A percentile compares a stretch with the other conserved stretches of the same genome.
Conservation (phyloP, 331 rosid species). For the Stylosanthes scabra region DNA sequence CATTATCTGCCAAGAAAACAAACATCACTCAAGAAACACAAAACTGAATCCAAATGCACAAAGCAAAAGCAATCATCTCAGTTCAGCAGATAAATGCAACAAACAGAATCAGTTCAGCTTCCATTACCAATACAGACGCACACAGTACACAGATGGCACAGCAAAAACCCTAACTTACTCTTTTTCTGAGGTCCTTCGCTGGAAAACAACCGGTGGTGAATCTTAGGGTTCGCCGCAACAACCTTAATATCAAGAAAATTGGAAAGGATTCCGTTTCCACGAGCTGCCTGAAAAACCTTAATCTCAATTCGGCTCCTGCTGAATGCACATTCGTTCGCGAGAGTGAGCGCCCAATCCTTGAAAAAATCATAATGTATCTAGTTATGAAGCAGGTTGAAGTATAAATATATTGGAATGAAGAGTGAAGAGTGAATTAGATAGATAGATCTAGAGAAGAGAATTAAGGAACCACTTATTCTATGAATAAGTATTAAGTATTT, state of each 20-base stretch:
- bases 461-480: too few species aligned
- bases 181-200: slow-evolving; percentile 83
- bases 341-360: slow-evolving; percentile 70
- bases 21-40: too few species aligned
- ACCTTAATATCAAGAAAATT: slow-evolving; percentile 55
- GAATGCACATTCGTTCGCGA: slow-evolving; percentile 49
- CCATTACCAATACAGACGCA: neutral
- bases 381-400: neutral
- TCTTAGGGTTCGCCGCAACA: slow-evolving; percentile 63
- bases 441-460: too few species aligned
- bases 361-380: slow-evolving; percentile 54
- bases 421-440: too few species aligned
- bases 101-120: slow-evolving; percentile 16
- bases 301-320: slow-evolving; percentile 55
- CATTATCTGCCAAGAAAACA: slow-evolving; percentile 27
- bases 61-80: too few species aligned
- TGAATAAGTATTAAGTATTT: too few species aligned
- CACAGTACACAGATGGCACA: neutral
- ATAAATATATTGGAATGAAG: neutral
- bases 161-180: slow-evolving; percentile 67
- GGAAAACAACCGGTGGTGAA: slow-evolving; percentile 65
- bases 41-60: too few species aligned
- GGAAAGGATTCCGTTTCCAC: slow-evolving; percentile 37
- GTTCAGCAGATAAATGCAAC: neutral
- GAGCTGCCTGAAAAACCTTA: slow-evolving; percentile 65